A percentile compares a stretch with the other conserved stretches of the same genome.
Evolutionary conservation across 495 filamentous ascomycete species (phyloP).

Genomic region (Aspergillus heteromorphus): DNA sequence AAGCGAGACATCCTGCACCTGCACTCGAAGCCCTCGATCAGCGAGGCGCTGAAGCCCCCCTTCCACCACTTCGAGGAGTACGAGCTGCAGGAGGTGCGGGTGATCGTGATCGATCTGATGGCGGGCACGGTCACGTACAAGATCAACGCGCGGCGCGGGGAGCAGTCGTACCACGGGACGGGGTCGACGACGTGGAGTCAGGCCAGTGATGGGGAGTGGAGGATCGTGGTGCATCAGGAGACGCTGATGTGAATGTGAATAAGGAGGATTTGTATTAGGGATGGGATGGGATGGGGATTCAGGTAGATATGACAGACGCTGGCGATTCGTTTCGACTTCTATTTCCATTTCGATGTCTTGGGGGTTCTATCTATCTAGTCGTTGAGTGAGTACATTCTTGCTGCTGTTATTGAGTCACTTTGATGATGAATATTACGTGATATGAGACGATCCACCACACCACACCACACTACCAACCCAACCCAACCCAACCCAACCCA

Average conservation of each 20-base stretch:
- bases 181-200: conserved; percentile 42
- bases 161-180: conserved; percentile 26
- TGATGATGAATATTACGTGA: neutral
- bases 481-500: neutral
- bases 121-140: conserved; percentile 37
- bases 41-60: conserved; percentile 27
- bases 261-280: too few species aligned
- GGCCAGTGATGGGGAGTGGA: conserved; percentile 42
- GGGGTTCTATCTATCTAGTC: neutral
- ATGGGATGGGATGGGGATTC: too few species aligned
- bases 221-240: conserved; percentile 34
- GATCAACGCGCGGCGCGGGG: conserved; percentile 24
- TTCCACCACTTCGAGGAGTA: conserved; percentile 43
- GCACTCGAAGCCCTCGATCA: conserved; percentile 22
- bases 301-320: too few species aligned
- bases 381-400: neutral
- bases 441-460: neutral
- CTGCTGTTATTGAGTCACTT: too few species aligned
- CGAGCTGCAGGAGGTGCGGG: conserved; percentile 33
- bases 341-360: neutral
- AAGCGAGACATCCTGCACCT: conserved; percentile 32
- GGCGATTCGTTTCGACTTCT: neutral
- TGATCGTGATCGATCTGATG: conserved; percentile 44
- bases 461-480: neutral
- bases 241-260: conserved; percentile 31